Evolutionary conservation across 768 basidiomycete genomes (phyloP), one percentile per base, ranked within the genome.

Genomic region (Tubosaeta brunneosetosa): DNA sequence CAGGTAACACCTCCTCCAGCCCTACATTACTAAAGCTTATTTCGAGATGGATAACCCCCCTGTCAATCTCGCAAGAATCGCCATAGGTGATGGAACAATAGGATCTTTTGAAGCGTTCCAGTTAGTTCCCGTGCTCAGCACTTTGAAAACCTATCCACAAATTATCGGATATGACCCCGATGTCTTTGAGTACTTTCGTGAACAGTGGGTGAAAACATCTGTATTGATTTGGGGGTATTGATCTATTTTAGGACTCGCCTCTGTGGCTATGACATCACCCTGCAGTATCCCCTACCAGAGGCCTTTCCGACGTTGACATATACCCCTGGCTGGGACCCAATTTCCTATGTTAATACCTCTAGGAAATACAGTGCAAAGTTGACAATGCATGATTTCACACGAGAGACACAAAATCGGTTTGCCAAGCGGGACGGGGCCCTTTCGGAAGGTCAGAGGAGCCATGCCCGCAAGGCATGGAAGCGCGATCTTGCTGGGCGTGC

Each of bases 141-240:
- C 85, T 29, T 65, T 88, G 16, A 79, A 86, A 68, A 88, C 88
- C 4, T 86, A 84, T 61, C 88, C 88, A 1, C 87, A 88, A 62
- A 69, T 89, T 27, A 86, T 90, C 47, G 83, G 80, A 32, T 89
- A 89, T 59, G 82, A 89, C 55, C 72, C 74, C 43, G 77, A 78
- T 5, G 83, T 86, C 6, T 83, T 79, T 61, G 74, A 81, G 50
- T 86, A 86, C 62, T 88, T 88, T 68, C 76, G 78, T 55, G 73
- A 80, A 57, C 84, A 86, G 86, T 86, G 56, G 53, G 84, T 73
- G 19, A 19, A 55, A 41, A 16, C 17, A 34, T 47, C 9, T n/a
- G 13, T 19, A 5, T 26, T 47, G 22, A 13, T 14, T 12, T 33
- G 34, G 1, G 19, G 16, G 6, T 50, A 11, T 32, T 61, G 32